These are phyloP conservation scores for Arthrobotrys pseudoclavata DNA, from an alignment of 2,329 filamentous ascomycete species.

Conservation along the genomic window DNA sequence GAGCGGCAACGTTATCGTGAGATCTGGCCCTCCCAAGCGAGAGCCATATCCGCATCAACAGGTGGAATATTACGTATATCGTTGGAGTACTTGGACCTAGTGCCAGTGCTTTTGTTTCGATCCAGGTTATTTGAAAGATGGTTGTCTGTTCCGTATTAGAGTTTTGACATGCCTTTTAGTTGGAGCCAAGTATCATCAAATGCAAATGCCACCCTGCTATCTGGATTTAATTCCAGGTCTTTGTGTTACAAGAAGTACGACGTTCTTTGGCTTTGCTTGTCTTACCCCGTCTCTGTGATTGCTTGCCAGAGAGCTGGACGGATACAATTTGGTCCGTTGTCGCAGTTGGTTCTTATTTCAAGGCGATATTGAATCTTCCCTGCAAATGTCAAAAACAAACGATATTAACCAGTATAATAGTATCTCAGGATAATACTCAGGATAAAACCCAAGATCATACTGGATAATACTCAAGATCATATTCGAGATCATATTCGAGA, in stretches of 20 bases:
- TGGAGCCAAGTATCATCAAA: slow-evolving; percentile 24
- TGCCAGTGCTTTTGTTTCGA: too few relatives aligned
- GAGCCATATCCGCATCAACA: slow-evolving; percentile 23
- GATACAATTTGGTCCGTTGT: slow-evolving; percentile 22
- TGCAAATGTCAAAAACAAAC: slow-evolving; percentile 18
- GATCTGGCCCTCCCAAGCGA: slow-evolving; percentile 47
- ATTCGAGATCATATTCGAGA: too few relatives aligned
- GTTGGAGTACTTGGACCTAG: slow-evolving; percentile 31
- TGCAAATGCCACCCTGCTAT: slow-evolving; percentile 18
- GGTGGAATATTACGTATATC: slow-evolving; percentile 46
- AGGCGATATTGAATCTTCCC: slow-evolving; percentile 26
- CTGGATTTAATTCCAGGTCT: slow-evolving; percentile 25
- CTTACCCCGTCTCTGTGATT: slow-evolving; percentile 29
- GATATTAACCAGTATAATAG: slow-evolving; percentile 21
- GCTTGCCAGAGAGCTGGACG: slow-evolving; percentile 5
- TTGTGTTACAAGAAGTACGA: slow-evolving; percentile 13
- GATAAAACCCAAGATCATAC: too few relatives aligned
- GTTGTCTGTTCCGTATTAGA: slow-evolving; percentile 37
- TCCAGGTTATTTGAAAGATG: slow-evolving; percentile 27
- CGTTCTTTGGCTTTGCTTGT: slow-evolving; percentile 24
- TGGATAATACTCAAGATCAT: too few relatives aligned
- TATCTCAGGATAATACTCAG: too few relatives aligned
- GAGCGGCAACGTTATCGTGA: slow-evolving; percentile 43
- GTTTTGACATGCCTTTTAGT: slow-evolving; percentile 25
- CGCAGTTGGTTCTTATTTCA: slow-evolving; percentile 20